Evolutionary conservation across 306 rosid genomes (phyloP), one percentile per base, ranked within the genome.

Genomic region (Vigna unguiculata): DNA sequence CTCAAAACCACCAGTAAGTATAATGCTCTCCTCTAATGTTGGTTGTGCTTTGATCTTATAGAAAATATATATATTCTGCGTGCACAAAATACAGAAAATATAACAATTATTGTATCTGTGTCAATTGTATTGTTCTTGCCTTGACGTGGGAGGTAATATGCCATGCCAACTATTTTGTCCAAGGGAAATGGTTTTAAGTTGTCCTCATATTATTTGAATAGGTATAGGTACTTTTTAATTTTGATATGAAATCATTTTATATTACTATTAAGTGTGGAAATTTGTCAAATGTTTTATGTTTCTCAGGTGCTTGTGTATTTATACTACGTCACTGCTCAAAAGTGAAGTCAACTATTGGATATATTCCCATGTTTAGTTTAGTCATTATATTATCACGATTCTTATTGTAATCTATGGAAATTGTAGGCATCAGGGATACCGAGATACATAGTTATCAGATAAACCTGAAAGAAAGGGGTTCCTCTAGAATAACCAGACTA

Each of bases 1-100:
- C 86, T 95, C 69, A 90, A 86, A 83, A 89, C 97, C 53, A 92
- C 98, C n/a, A 28, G 97, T 95, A 78, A 89, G 91, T 85, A 81
- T 47, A 78, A 7, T 69, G 47, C 78, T 64, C 53, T 53, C 70
- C 78, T 64, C 48, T 53, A 58, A 25, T 40, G 21, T 45, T 72
- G 38, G 25, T 79, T 38, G 30, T 40, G 60, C 15, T 72, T 62
- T 72, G 65, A 72, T 77, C 59, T 38, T 52, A 47, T 57, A 65
- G 72, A 71, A 64, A 47, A 64, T 45, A 9, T 53, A 9, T 14
- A 58, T 48, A 38, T 34, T 40, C 64, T 30, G 34, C 47, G 6
- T 22, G 80, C 73, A 52, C 74, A 36, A 43, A 30, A 24, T 51
- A 20, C 8, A 25, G 24, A 61, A 28, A 22, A 48, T 43, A 40